Percentiles rank a stretch among this genome's conserved stretches.
Evolutionary conservation across 805 yeast species (phyloP).

Genomic region (Suhomyces emberorum): DNA sequence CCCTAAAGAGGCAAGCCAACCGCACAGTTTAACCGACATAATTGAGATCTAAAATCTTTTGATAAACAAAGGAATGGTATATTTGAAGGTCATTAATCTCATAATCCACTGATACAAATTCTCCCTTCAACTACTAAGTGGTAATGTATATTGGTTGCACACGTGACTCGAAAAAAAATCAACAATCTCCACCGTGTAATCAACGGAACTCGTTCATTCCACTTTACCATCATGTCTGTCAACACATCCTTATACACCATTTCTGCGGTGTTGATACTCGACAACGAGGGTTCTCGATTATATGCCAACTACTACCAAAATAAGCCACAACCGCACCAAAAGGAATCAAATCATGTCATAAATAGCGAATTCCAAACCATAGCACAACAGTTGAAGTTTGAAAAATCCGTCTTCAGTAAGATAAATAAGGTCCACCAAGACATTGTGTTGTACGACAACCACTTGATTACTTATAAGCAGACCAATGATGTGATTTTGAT

Average conservation of each 20-base stretch:
- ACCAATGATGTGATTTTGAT: slow-evolving; percentile 70
- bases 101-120: too few relatives aligned
- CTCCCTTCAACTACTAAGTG: too few relatives aligned
- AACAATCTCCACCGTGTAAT: slow-evolving; percentile 4
- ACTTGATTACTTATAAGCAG: slow-evolving; percentile 83
- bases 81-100: too few relatives aligned
- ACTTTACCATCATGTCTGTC: slow-evolving; percentile 32
- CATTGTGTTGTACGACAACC: slow-evolving; percentile 73
- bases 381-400: slow-evolving; percentile 75
- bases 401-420: slow-evolving; percentile 64
- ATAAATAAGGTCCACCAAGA: slow-evolving; percentile 81
- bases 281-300: slow-evolving; percentile 73
- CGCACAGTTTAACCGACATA: too few relatives aligned
- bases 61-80: too few relatives aligned
- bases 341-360: slow-evolving; percentile 2
- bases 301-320: slow-evolving; percentile 81
- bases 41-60: too few relatives aligned
- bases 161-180: slow-evolving; percentile 1
- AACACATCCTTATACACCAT: slow-evolving; percentile 75
- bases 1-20: too few relatives aligned
- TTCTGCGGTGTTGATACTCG: slow-evolving; percentile 76
- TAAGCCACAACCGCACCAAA: slow-evolving; percentile 40
- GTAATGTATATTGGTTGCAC: too few relatives aligned
- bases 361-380: slow-evolving; percentile 34
- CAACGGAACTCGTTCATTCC: background rate